Conservation (phyloP, 164 flowering plant genomes). For the Houttuynia cordata region DNA sequence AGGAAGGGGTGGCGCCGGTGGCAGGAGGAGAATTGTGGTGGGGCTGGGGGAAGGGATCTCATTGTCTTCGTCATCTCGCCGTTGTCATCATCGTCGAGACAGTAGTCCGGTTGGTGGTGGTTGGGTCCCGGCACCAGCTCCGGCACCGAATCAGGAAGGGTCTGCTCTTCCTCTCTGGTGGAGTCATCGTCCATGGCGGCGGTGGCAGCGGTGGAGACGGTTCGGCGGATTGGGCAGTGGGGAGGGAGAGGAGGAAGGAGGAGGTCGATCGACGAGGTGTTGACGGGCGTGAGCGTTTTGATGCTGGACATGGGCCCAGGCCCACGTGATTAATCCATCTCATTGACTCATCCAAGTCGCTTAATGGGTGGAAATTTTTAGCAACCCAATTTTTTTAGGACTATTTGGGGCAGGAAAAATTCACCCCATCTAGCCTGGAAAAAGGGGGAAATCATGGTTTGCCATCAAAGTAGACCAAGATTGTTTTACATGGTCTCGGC, state of each 20-base stretch:
- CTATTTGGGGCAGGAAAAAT: no score
- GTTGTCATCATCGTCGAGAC: conserved; percentile 19
- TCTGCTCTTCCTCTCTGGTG: conserved; percentile 3
- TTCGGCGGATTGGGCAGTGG: neutral
- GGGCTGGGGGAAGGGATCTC: conserved; percentile 24
- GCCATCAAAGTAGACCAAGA: no score
- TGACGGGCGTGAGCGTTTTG: conserved; percentile 1
- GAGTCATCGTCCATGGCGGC: neutral
- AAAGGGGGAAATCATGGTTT: no score
- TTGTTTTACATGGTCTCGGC: no score
- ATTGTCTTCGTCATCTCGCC: neutral
- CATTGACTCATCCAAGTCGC: no score
- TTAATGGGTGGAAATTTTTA: no score
- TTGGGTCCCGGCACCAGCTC: neutral
- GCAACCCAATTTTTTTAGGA: no score
- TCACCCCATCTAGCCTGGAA: no score
- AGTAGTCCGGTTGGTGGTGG: neutral
- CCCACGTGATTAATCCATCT: no score
- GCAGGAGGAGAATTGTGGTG: no score
- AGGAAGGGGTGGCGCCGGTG: neutral
- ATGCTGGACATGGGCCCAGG: no score
- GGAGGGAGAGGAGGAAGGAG: neutral
- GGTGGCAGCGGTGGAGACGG: neutral
- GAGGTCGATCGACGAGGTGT: neutral
- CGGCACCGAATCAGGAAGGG: no score